Base-by-base conservation (phyloP, 2,329 filamentous ascomycete species). In the Lachnellula occidentalis region DNA sequence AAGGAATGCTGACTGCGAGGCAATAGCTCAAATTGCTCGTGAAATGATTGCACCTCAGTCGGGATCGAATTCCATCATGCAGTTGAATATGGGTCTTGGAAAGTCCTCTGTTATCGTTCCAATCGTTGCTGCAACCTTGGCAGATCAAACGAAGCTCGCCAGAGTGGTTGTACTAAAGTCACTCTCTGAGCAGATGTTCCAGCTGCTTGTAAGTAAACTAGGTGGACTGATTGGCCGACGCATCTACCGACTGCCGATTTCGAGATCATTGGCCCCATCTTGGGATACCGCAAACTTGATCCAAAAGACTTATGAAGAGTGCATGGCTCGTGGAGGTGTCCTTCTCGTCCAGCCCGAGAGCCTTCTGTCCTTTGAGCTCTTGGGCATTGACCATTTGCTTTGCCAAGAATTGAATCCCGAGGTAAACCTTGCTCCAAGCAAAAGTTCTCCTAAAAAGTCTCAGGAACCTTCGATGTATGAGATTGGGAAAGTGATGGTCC, bases 81-180 rank as follows among this genome's bases (percentile, higher is more conserved):
- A 88, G 61, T 67, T 89, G 2, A 87, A 87, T 58, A 89, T 88
- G 85, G 86, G 86, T 0, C 78, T 87, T 61, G 86, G 85, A 0
- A 88, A 88, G 57, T 83, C 82, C 0, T 86, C 85, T 0, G 80
- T 88, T 1, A 88, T 91, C 48, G 75, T 86, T 0, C 86, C 86
- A 0, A 83, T 87, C 34, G 78, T 86, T 0, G 78, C 79, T 0
- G 70, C 78, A 0, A 68, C 72, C 0, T 65, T 87, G 0, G 79
- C 81, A 0, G 71, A 87, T 46, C 71, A 72, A 0, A 62, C 66
- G 0, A 73, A 68, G 4, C 69, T 88, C 0, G 77, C 80, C 0
- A 71, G 83, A 3, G 75, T 88, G 0, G 67, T 88, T 1, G 81
- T 87, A 0, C 76, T 78, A 0, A 86, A 84, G 57, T 76, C 85